Evolutionary conservation across 441 rosid genomes (phyloP), one percentile per base, ranked within the genome.

Genomic region (Populus hybrid): DNA sequence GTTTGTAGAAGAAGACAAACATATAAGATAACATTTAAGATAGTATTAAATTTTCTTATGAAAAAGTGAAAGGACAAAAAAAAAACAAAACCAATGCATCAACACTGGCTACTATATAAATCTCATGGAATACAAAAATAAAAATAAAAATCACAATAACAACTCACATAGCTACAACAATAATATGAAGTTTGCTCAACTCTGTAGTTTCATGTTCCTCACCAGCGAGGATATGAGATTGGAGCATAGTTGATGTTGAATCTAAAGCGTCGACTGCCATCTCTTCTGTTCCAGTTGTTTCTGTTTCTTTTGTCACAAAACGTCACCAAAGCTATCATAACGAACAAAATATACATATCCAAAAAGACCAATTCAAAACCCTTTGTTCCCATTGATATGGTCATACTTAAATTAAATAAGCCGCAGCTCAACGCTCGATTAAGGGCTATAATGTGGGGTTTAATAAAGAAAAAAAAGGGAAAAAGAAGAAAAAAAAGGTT

Each of bases 361-460:
- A 50, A 46, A 40, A 46, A 66, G 73, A 54, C 20, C 46, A 71
- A 46, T 28, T 21, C 2, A 57, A 30, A 30, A 67, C 34, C 66
- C n/a, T 68, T 54, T 66, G 80, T 75, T 82, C 69, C 77, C 34
- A 72, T 77, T 67, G 77, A 76, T 67, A 21, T 61, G 73, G 57
- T 36, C 68, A 79, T 79, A 76, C 28, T 75, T 21, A 42, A 67
- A 50, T 74, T 21, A 57, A 42, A 38, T 24, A 38, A 69, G 73
- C 69, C 10, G 38, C 54, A 59, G 40, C 75, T 65, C 80, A 77
- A 69, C 6, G 67, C 20, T 35, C 69, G 78, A 77, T 32, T 3
- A 12, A 7, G 72, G 50, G 7, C 70, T 84, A 68, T 68, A 8
- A 32, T 71, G 73, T 59, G 65, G 59, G 77, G 80, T 36, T 36